Base-by-base conservation (phyloP, 2,329 filamentous ascomycete genomes). In the Didymosphaeria variabile region DNA sequence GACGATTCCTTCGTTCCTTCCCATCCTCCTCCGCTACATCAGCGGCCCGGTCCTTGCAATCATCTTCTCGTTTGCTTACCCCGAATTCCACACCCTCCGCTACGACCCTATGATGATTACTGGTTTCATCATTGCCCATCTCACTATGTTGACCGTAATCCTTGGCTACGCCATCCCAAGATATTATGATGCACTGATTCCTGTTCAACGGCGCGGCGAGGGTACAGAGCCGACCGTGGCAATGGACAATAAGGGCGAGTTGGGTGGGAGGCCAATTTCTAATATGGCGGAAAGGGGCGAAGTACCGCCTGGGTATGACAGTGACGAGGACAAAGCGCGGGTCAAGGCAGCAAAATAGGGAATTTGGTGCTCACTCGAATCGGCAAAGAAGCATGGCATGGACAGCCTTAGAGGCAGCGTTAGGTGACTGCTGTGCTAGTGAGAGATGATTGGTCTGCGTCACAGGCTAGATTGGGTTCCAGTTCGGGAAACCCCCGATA, bases 111-210 rank as follows among this genome's bases (percentile, higher is more conserved):
- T 77, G 73, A 74, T 76, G 69, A 76, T 77, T 53, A 62, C 70
- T 8, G 74, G 74, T 3, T 77, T 77, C 51, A 74, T 75, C 29
- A 23, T 77, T 1, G 67, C 73, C 1, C 60, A 67, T 44, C 65
- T 72, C 21, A 65, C 64, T 0, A 71, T 88, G 42, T 45, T 86
- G 0, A 66, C 82, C 10, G 80, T 87, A 32, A 70, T 82, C 1
- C 55, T 81, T 1, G 85, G 84, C 6, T 80, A 86, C 44, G 74
- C 86, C 5, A 70, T 85, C 32, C 86, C 86, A 2, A 78, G 83
- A 10, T 88, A 85, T 74, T 86, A 84, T 64, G 79, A 86, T 64
- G 72, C 81, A 4, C 81, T 88, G 36, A 82, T 88, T 36, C 85
- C 85, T 0, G 67, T 77, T 0, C 66, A 78, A 2, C 80, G 85